Evolutionary conservation across 495 filamentous ascomycete genomes (phyloP).

Genomic region (Penicillium maclennaniae): DNA sequence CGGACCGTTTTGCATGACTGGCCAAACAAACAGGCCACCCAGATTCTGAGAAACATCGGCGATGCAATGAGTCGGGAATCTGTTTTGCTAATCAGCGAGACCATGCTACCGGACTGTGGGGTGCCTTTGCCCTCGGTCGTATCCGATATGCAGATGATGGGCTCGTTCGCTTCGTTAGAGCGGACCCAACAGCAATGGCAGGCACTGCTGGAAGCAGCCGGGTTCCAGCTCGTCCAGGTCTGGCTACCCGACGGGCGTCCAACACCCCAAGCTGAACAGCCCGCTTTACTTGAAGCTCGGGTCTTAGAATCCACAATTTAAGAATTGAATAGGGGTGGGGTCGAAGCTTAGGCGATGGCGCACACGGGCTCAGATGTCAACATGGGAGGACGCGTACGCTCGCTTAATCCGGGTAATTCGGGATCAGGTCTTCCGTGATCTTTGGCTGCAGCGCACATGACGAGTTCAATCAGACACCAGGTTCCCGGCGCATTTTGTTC

Average conservation of each 20-base stretch:
- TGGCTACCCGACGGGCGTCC: slow-evolving; percentile 9
- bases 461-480: not conserved
- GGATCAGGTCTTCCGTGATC: not conserved
- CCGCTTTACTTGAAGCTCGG: slow-evolving; percentile 6
- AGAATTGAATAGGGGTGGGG: not conserved
- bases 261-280: slow-evolving; percentile 7
- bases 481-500: no score
- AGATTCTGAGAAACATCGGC: slow-evolving; percentile 37
- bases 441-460: not conserved
- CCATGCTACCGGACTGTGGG: slow-evolving; percentile 11
- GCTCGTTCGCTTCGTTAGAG: slow-evolving; percentile 27
- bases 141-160: slow-evolving; percentile 44
- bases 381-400: slow-evolving; percentile 2
- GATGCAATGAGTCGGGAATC: slow-evolving; percentile 41
- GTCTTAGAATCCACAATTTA: not conserved
- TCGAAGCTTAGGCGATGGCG: not conserved
- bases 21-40: slow-evolving; percentile 38
- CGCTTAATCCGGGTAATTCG: not conserved
- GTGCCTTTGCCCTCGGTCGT: slow-evolving; percentile 8
- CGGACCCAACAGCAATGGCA: slow-evolving; percentile 25
- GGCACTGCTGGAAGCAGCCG: slow-evolving; percentile 36
- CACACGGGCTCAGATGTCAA: not conserved
- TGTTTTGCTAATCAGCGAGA: slow-evolving; percentile 44
- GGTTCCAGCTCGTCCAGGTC: slow-evolving; percentile 55
- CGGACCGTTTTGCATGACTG: slow-evolving; percentile 48